Percentiles rank a stretch among this genome's conserved stretches.
phyloP scores from a whole-genome alignment of 805 yeast species.

The Cyberlindnera maritima region DNA sequence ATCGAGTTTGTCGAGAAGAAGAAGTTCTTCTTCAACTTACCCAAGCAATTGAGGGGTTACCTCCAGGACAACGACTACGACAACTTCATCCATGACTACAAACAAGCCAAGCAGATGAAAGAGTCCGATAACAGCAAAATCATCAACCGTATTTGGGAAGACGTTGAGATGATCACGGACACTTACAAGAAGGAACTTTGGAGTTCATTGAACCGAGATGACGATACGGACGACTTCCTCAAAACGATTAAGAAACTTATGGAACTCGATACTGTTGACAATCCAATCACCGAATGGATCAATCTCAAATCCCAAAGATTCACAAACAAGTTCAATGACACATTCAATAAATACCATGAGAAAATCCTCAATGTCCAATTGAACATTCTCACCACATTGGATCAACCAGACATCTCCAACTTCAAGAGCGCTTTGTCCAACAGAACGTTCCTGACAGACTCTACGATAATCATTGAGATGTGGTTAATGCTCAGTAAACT shows the following conservation, averaged over 20 bases:
- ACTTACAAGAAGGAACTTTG: slow-evolving; percentile 53
- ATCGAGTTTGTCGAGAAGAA: slow-evolving; percentile 51
- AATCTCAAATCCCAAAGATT: slow-evolving; percentile 45
- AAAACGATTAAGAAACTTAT: slow-evolving; percentile 50
- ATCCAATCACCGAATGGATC: slow-evolving; percentile 66
- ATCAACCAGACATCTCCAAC: slow-evolving; percentile 32
- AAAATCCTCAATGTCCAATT: slow-evolving; percentile 40
- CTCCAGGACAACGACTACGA: slow-evolving; percentile 54
- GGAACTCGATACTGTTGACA: slow-evolving; percentile 61
- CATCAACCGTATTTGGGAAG: slow-evolving; percentile 52
- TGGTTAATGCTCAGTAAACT: slow-evolving; percentile 52
- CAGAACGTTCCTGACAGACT: slow-evolving; percentile 40
- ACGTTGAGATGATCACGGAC: slow-evolving; percentile 52
- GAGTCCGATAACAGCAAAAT: slow-evolving; percentile 34
- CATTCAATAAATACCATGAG: slow-evolving; percentile 39
- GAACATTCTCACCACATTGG: slow-evolving; percentile 37
- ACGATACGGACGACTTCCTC: slow-evolving; percentile 31
- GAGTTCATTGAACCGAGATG: slow-evolving; percentile 37
- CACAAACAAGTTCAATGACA: slow-evolving; percentile 36
- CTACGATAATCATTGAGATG: slow-evolving; percentile 54
- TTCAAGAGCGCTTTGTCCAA: slow-evolving; percentile 21
- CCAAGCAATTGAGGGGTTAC: slow-evolving; percentile 42
- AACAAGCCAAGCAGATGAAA: slow-evolving; percentile 40
- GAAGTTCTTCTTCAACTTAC: slow-evolving; percentile 54
- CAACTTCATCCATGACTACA: slow-evolving; percentile 54